phyloP scores from a whole-genome alignment of 176 grass and related monocot species.

The Juncus inflexus region DNA sequence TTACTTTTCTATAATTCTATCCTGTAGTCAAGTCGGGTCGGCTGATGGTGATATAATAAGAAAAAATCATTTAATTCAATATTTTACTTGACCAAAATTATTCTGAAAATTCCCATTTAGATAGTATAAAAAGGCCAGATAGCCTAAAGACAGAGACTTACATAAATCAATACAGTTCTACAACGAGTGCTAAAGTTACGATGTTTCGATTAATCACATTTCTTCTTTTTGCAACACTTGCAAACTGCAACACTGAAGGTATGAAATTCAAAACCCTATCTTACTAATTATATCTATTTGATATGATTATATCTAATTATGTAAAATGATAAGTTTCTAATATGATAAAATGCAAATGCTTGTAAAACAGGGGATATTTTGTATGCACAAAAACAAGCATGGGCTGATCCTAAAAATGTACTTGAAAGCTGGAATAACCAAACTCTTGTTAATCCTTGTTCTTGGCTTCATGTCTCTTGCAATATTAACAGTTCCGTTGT shows the following conservation, averaged over 20 bases:
- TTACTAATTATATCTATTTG: no score
- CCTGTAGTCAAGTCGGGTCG: background rate
- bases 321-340: no score
- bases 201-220: background rate
- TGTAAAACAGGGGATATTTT: slow-evolving; percentile 23
- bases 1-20: no score
- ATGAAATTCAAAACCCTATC: no score
- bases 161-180: background rate
- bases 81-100: background rate
- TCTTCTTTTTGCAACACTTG: slow-evolving; percentile 5
- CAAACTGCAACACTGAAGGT: slow-evolving; percentile 11
- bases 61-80: background rate
- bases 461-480: slow-evolving; percentile 16
- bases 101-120: background rate
- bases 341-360: no score
- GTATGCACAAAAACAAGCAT: slow-evolving; percentile 27
- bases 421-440: slow-evolving; percentile 22
- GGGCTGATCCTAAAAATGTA: slow-evolving; percentile 20
- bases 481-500: slow-evolving; percentile 9
- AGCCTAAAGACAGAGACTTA: background rate
- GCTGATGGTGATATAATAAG: slow-evolving; percentile 11
- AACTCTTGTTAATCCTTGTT: slow-evolving; percentile 20
- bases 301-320: no score
- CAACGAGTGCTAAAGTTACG: slow-evolving; percentile 15
- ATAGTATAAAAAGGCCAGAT: slow-evolving; percentile 17